Percentiles rank a stretch among this genome's conserved stretches.
phyloP scores from a whole-genome alignment of 2,329 filamentous ascomycete species.

The Sporothrix mexicana region DNA sequence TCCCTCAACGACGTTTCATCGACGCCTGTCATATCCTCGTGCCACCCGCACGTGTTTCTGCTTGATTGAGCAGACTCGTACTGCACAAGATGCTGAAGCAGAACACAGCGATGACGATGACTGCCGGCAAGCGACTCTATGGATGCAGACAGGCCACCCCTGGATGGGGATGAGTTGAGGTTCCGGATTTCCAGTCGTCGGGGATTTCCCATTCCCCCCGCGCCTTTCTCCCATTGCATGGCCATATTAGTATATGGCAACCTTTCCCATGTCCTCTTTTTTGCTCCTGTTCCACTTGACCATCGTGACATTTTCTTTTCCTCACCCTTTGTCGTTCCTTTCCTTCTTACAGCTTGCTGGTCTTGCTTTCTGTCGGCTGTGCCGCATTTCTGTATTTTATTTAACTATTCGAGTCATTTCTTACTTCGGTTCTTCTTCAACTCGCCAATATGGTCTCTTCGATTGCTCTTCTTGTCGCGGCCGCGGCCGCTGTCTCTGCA shows the following conservation, averaged over 20 bases:
- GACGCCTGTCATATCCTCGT: background rate
- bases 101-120: background rate
- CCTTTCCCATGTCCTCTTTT: background rate
- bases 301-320: conserved; percentile 6
- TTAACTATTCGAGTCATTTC: background rate
- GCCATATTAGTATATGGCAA: background rate
- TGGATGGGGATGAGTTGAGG: background rate
- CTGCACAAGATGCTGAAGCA: no score
- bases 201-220: background rate
- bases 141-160: background rate
- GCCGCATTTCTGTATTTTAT: conserved; percentile 11
- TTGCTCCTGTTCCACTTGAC: background rate
- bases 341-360: conserved; percentile 33
- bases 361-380: conserved; percentile 30
- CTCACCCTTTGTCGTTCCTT: background rate
- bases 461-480: conserved; percentile 41
- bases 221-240: background rate
- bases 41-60: conserved; percentile 17
- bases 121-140: background rate
- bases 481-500: conserved; percentile 42
- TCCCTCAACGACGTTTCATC: conserved; percentile 7
- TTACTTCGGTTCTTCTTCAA: background rate
- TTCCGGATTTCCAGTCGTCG: background rate
- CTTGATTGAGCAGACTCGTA: conserved; percentile 16
- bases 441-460: conserved; percentile 36